Percentiles rank a stretch among this genome's conserved stretches.
Conservation (phyloP, 2,329 filamentous ascomycete species). For the Xylaria sp. region DNA sequence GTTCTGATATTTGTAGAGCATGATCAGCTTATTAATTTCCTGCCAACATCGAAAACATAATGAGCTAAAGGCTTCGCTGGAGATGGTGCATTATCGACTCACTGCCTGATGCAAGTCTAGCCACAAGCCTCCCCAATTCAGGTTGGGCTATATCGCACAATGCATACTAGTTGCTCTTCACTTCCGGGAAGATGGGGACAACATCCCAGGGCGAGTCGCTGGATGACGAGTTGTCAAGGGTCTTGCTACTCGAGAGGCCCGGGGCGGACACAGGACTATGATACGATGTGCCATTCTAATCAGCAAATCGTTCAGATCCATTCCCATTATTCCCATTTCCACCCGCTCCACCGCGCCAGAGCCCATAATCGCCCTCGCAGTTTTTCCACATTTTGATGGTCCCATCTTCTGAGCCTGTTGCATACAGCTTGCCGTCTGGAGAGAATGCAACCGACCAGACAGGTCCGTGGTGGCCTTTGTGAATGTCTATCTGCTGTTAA, state of each 20-base stretch:
- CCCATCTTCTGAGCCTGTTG: constrained; percentile 95
- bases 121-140: constrained; percentile 4
- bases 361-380: constrained; percentile 71
- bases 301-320: constrained; percentile 48
- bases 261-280: constrained; percentile 34
- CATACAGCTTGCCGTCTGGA: constrained; percentile 94
- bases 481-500: constrained; percentile 70
- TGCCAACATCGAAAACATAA: constrained; percentile 10
- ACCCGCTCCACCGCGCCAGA: constrained; percentile 65
- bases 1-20: constrained; percentile 27
- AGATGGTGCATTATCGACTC: constrained; percentile 25
- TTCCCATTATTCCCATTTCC: constrained; percentile 39
- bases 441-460: constrained; percentile 97
- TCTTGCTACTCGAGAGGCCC: constrained; percentile 21
- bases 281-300: constrained; percentile 50
- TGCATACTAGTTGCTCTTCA: constrained; percentile 19
- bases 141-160: constrained; percentile 4
- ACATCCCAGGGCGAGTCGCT: constrained; percentile 34
- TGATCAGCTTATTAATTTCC: constrained; percentile 19
- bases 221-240: constrained; percentile 24
- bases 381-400: constrained; percentile 94
- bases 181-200: constrained; percentile 16
- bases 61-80: constrained; percentile 4
- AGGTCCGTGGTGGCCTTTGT: constrained; percentile 96
- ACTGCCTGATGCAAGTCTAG: constrained; percentile 22